These are phyloP conservation scores for Dendrothele bispora DNA, from an alignment of 768 basidiomycete species.

Conservation along the genomic window DNA sequence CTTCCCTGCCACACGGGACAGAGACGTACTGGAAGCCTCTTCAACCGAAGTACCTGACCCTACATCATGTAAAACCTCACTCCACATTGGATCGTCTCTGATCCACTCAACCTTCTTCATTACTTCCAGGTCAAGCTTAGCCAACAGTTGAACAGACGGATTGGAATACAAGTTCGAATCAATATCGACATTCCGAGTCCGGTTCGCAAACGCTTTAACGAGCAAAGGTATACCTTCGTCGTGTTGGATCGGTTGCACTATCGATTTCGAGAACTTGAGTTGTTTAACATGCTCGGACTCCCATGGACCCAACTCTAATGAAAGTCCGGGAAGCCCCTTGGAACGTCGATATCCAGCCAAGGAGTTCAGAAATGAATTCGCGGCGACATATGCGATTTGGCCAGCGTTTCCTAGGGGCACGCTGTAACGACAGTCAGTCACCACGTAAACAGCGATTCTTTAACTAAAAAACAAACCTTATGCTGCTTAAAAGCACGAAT, in stretches of 20 bases:
- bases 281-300: constrained; percentile 15
- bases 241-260: not conserved
- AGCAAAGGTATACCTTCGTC: not conserved
- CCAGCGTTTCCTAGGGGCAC: constrained; percentile 28
- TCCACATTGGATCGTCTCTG: too few species aligned
- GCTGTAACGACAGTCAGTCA: constrained; percentile 11
- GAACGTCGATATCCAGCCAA: constrained; percentile 27
- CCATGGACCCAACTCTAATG: constrained; percentile 30
- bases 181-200: too few species aligned
- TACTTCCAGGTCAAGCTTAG: not conserved
- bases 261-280: not conserved
- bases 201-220: not conserved
- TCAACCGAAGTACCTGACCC: not conserved
- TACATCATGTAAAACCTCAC: too few species aligned
- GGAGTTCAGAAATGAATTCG: constrained; percentile 29
- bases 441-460: not conserved
- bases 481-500: constrained; percentile 30
- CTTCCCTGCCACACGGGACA: not conserved
- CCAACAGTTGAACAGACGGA: not conserved
- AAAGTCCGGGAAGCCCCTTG: constrained; percentile 25
- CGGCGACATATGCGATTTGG: constrained; percentile 27
- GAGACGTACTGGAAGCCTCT: not conserved
- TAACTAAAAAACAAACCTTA: constrained; percentile 21
- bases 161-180: not conserved
- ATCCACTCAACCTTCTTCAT: too few species aligned